These are phyloP conservation scores for Debaryomycetaceae sp. DNA, from an alignment of 1,139 yeast species.

Conservation along the genomic window DNA sequence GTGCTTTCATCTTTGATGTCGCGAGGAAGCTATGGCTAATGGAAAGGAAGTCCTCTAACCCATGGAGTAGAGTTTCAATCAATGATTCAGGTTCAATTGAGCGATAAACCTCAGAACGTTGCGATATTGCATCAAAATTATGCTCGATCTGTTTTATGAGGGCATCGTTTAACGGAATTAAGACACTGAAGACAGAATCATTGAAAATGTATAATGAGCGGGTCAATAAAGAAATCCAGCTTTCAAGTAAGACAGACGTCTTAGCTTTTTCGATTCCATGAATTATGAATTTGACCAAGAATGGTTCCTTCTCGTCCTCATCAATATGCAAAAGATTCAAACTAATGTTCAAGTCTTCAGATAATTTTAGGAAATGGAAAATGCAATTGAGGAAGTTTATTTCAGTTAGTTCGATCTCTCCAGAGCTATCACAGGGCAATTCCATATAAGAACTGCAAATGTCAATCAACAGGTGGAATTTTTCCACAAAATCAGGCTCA, in stretches of 20 bases:
- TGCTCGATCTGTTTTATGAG: conserved; percentile 44
- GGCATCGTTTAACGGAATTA: conserved; percentile 47
- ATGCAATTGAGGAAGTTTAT: conserved; percentile 28
- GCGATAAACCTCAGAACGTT: conserved; percentile 10
- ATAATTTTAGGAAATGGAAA: conserved; percentile 28
- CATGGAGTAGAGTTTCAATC: conserved; percentile 54
- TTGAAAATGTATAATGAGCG: conserved; percentile 46
- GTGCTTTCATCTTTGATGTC: conserved; percentile 27
- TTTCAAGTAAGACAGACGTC: conserved; percentile 39
- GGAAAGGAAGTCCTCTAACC: conserved; percentile 60
- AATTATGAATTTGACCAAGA: conserved; percentile 31
- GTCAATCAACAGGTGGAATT: conserved; percentile 27
- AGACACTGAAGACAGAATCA: conserved; percentile 49
- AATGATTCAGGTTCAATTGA: conserved; percentile 39
- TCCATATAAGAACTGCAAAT: conserved; percentile 23
- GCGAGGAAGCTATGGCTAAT: conserved; percentile 58
- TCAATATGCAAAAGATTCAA: conserved; percentile 31
- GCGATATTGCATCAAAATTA: conserved; percentile 25
- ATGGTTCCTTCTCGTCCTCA: conserved; percentile 30
- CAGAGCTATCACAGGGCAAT: conserved; percentile 5
- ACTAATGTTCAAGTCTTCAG: conserved; percentile 27
- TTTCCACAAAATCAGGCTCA: conserved; percentile 47
- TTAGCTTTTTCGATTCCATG: conserved; percentile 35
- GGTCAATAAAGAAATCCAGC: conserved; percentile 46
- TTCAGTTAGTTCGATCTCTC: conserved; percentile 28